A percentile compares a stretch with the other conserved stretches of the same genome.
Conservation (phyloP, 305 asterid species). For the Solanum chacoense region DNA sequence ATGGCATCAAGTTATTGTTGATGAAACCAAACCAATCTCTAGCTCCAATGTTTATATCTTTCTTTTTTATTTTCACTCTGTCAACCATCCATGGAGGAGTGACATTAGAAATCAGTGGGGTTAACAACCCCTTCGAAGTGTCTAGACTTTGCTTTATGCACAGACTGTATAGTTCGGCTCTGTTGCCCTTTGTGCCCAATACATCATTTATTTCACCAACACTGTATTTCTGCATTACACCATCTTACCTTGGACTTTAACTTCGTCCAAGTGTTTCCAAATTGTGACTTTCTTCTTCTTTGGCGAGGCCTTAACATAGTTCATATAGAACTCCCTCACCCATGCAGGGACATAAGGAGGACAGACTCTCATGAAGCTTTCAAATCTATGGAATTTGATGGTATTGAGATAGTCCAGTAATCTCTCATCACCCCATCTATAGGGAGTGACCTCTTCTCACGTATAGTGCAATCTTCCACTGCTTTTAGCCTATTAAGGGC, state of each 20-base stretch:
- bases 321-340: neutral
- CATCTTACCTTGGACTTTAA: neutral
- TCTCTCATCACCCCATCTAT: neutral
- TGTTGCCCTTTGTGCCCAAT: neutral
- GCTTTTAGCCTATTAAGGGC: neutral
- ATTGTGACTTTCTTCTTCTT: neutral
- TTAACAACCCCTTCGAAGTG: neutral
- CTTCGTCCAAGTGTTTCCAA: neutral
- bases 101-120: neutral
- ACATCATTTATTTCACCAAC: too few relatives aligned
- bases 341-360: neutral
- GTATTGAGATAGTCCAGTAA: neutral
- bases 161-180: neutral
- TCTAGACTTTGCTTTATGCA: neutral
- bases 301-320: neutral
- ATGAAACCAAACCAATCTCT: neutral
- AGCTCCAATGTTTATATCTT: neutral
- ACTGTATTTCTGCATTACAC: neutral
- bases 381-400: neutral
- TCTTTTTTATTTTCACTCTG: neutral
- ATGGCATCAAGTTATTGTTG: neutral
- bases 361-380: neutral
- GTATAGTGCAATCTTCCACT: neutral
- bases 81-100: neutral
- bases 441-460: neutral